Evolutionary conservation across 306 rosid species (phyloP), one percentile per base, ranked within the genome.

Genomic region (Inga leiocalycina): DNA sequence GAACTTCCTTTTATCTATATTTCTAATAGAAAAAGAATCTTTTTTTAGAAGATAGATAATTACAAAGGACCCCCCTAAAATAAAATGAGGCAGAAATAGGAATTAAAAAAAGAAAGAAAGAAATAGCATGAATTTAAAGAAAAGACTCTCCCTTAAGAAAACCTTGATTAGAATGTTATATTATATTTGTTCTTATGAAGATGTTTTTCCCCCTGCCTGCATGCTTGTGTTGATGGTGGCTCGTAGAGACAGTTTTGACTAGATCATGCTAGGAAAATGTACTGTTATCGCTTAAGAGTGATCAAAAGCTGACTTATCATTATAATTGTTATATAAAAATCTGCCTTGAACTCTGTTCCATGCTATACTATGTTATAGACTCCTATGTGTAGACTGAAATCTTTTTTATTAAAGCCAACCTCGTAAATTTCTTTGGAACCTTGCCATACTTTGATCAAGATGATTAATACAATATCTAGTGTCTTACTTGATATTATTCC

Each of bases 291-390:
- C 48, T 27, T 22, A 49, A 71, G 64, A 0, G 11, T 59, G 76
- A 77, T 68, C 45, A 39, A 51, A 11, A 71, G 32, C 75, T 86
- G 64, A 61, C 76, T 75, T 49, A 32, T 67, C 13, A 35, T 35
- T 35, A 16, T 35, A 34, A 7, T 35, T 67, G 43, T 48, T 27
- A 51, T 27, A 41, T 85, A 24, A 77, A 76, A 72, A 51, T 80
- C 46, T 66, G 43, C 34, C 71, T 67, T 52, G 34, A 83, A 62
- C 65, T 44, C 67, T 12, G 35, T 52, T 78, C 20, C 45, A 14
- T 72, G 69, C 73, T 43, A 62, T 39, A 57, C 7, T 39, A 35
- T 34, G 5, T 19, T 16, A 6, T 15, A 8, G 32, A 32, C 32
- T 8, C 44, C 15, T 66, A 66, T 34, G n/a, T 10, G 14, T 68